Base-by-base conservation (phyloP, 1,139 yeast genomes). In the Taiozyma sp. region DNA sequence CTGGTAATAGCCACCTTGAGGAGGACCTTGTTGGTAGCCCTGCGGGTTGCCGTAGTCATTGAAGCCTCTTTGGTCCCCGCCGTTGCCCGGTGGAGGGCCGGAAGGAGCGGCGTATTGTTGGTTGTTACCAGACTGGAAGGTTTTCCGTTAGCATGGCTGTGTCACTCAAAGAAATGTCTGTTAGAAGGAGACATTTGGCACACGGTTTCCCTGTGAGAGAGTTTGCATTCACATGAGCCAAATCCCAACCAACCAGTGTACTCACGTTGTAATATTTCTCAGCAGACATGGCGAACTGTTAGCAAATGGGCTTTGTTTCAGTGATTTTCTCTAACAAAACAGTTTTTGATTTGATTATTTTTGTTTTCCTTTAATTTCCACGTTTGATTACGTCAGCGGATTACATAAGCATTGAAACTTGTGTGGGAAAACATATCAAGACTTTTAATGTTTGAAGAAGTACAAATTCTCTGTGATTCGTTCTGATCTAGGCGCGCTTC, bases 1-100 rank as follows among this genome's bases (percentile, higher is more conserved):
- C 43, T 55, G 59, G 23, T 50, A 51, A 10, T 64, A 67, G 28
- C 65, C 61, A 47, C 59, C 64, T 48, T 60, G 70, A 29, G 57
- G 61, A 24, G 49, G 51, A 10, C 39, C 22, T 44, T 53, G 55
- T 19, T 49, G 51, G 44, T 64, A 67, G 28, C 65, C 61, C 48
- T 59, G 65, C 48, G 59, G 70, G 14, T 56, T 61, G 13, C 23
- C 23, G 19, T 59, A 57, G 42, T 57, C 60, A 27, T 52, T 47
- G 47, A 48, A 60, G 51, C 57, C 56, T 47, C 62, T 50, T 44
- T 46, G 38, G 4, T 43, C 30, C 14, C 45, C 38, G 2, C 28
- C 41, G 9, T 41, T 48, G 46, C 28, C 16, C 16, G 63, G 62
- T 40, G 63, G 63, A n/a, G 63, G 60, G 1, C 60, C 59, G 0